Percentiles rank a stretch among this genome's conserved stretches.
Conservation (phyloP, 2,329 filamentous ascomycete genomes). For the Zymoseptoria passerinii region DNA sequence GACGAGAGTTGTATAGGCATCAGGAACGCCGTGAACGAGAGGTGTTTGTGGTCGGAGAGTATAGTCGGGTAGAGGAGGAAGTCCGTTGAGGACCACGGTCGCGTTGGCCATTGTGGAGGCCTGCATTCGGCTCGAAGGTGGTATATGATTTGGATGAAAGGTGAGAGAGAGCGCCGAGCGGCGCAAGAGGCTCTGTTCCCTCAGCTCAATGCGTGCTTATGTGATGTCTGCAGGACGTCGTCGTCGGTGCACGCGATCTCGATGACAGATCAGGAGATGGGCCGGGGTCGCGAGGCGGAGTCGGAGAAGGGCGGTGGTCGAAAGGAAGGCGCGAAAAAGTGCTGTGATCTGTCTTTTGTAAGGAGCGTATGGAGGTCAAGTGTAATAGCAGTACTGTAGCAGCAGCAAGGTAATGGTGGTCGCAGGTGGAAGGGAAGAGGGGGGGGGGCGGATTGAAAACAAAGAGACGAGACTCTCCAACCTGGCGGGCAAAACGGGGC, state of each 20-base stretch:
- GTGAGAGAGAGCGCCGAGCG: conserved; percentile 3
- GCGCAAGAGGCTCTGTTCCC: neutral
- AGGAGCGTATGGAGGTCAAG: conserved; percentile 12
- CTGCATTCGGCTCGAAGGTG: neutral
- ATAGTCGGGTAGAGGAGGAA: conserved; percentile 83
- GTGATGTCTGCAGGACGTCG: neutral
- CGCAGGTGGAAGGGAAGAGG: neutral
- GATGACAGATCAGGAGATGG: conserved; percentile 8
- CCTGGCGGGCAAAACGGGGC: neutral
- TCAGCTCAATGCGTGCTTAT: neutral
- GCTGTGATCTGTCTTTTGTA: neutral
- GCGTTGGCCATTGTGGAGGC: conserved; percentile 25
- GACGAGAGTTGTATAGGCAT: conserved; percentile 69
- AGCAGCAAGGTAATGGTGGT: neutral
- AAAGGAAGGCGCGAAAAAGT: neutral
- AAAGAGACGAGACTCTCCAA: neutral
- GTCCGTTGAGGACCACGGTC: conserved; percentile 47
- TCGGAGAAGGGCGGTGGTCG: neutral
- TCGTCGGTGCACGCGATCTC: conserved; percentile 3
- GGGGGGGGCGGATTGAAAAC: no score
- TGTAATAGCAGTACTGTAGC: neutral
- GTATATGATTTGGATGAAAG: neutral
- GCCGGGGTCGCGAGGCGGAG: conserved; percentile 1
- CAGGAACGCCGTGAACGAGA: conserved; percentile 68
- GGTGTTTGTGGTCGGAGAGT: conserved; percentile 60